Evolutionary conservation across 2,329 filamentous ascomycete species (phyloP), one percentile per base, ranked within the genome.

Genomic region (Metarhizium robertsii): DNA sequence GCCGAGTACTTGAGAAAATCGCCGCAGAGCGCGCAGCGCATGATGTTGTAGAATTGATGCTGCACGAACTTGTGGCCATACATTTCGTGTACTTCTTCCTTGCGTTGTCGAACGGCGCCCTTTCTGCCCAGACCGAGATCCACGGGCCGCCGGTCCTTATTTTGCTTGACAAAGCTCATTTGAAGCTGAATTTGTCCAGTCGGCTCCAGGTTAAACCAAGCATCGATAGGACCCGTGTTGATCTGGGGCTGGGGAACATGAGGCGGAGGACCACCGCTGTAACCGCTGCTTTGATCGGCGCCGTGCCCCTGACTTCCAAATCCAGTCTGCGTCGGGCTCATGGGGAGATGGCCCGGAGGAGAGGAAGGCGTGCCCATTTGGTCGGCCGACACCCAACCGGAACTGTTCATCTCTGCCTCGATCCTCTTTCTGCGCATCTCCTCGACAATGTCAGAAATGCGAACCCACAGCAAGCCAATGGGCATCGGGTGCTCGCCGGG

Each of bases 41-140:
- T 99, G 68, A 99, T 96, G 79, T 97, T 99, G 85, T 97, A 99
- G 73, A 99, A 99, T 71, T 96, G 94, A 70, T 96, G 92, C 67
- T 94, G 89, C 55, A 97, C 87, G 68, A 99, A 99, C 75, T 97
- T 99, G 85, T 99, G 94, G 51, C 94, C 94, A 69, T 96, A 96
- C 79, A 96, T 96, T 75, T 99, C 94, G 74, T 96, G 90, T 4
- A 99, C 87, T 66, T 97, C 92, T 72, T 99, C 94, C 76, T 99
- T 99, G 67, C 90, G 90, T 74, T 99, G 92, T 62, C 94, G 90
- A 62, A 99, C 91, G 60, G 94, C 94, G 66, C 92, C 94, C 75
- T 96, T 95, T 69, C 94, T 88, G 61, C 90, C 90, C 60, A 99
- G 84, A 67, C 94, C 94, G 56, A 92, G 80, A 67, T 97, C 92